Conservation (phyloP, 2,329 filamentous ascomycete species). For the Microdochium nivale region DNA sequence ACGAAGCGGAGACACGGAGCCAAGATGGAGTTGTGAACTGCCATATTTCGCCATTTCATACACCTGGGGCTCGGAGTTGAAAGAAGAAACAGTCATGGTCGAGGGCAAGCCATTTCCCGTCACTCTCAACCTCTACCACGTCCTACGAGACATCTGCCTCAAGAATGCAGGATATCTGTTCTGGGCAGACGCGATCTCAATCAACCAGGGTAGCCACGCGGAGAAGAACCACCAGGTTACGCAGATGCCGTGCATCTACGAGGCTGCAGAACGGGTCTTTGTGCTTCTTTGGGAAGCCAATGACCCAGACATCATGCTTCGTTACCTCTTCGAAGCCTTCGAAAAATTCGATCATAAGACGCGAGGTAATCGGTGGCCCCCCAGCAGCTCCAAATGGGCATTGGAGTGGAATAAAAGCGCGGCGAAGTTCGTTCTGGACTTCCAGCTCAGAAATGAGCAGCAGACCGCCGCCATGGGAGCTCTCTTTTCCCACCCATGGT, state of each 20-base stretch:
- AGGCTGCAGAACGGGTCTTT: neutral
- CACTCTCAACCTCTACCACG: neutral
- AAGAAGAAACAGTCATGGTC: neutral
- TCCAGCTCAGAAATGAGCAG: neutral
- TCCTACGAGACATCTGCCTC: neutral
- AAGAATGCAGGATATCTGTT: neutral
- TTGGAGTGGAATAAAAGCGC: neutral
- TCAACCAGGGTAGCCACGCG: conserved; percentile 3
- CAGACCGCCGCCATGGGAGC: neutral
- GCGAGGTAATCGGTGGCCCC: neutral
- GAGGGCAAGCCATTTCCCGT: neutral
- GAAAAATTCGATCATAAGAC: neutral
- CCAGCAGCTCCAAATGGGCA: neutral
- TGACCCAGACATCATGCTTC: neutral
- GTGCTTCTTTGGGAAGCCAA: conserved; percentile 1
- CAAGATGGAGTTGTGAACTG: too few species aligned
- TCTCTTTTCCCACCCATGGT: neutral
- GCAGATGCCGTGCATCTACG: conserved; percentile 4
- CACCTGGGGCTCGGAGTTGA: neutral
- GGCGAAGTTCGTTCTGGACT: neutral
- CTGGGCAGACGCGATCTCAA: conserved; percentile 5
- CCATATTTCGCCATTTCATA: neutral
- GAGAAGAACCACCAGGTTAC: conserved; percentile 3
- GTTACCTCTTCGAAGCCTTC: neutral
- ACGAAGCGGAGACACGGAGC: too few species aligned